Percentiles rank a stretch among this genome's conserved stretches.
These are phyloP conservation scores for Salvia hispanica DNA, from an alignment of 257 asterid genomes.

Conservation along the genomic window DNA sequence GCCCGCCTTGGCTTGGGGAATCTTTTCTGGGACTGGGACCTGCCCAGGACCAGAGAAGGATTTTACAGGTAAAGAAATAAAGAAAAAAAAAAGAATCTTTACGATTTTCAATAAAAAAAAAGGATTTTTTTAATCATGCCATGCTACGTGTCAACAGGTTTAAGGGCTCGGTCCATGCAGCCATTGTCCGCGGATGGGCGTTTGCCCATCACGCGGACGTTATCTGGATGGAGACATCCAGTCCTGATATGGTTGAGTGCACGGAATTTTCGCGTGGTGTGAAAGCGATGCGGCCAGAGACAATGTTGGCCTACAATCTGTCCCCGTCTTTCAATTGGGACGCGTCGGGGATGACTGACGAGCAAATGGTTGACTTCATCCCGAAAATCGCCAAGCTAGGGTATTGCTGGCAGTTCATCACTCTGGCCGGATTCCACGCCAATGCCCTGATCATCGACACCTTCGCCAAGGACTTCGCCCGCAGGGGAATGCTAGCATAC, in stretches of 20 bases:
- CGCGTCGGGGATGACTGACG: slow-evolving; percentile 88
- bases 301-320: slow-evolving; percentile 89
- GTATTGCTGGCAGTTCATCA: slow-evolving; percentile 94
- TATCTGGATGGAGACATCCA: slow-evolving; percentile 93
- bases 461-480: slow-evolving; percentile 77
- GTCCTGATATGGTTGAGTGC: slow-evolving; percentile 88
- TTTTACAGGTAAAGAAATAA: slow-evolving; percentile 52
- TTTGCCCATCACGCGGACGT: slow-evolving; percentile 73
- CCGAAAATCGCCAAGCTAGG: slow-evolving; percentile 83
- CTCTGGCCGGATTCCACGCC: slow-evolving; percentile 91
- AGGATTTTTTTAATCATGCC: not conserved
- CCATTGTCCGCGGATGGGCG: slow-evolving; percentile 86
- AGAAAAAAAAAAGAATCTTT: not conserved
- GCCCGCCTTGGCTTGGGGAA: slow-evolving; percentile 58
- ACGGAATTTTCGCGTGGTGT: slow-evolving; percentile 80
- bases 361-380: slow-evolving; percentile 84
- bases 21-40: slow-evolving; percentile 92
- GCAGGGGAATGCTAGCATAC: slow-evolving; percentile 85
- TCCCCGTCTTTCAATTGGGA: slow-evolving; percentile 99
- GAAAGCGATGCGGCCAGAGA: slow-evolving; percentile 64
- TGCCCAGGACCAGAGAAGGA: slow-evolving; percentile 95
- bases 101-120: too few relatives aligned
- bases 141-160: slow-evolving; percentile 30
- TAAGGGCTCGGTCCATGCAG: slow-evolving; percentile 79
- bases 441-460: slow-evolving; percentile 82